A percentile compares a stretch with the other conserved stretches of the same genome.
phyloP scores from a whole-genome alignment of 306 rosid species.

The Pterocarpus macrocarpus region DNA sequence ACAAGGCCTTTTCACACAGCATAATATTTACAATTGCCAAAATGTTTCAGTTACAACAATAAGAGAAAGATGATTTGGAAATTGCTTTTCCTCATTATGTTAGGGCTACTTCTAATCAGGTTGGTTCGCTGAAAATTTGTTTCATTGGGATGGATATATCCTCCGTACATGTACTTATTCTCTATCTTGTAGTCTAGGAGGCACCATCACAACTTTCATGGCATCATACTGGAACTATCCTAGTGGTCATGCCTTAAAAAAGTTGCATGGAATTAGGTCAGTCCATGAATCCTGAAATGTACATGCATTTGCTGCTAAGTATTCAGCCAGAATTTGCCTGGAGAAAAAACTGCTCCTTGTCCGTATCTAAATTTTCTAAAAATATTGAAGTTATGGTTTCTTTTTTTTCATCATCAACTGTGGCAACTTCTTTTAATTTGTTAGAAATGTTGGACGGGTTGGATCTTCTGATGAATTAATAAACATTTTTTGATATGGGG shows the following conservation, averaged over 20 bases:
- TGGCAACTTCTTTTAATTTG: conserved; percentile 9
- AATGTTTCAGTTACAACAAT: conserved; percentile 87
- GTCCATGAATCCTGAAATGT: conserved; percentile 38
- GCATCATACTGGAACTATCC: conserved; percentile 94
- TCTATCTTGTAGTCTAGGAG: conserved; percentile 82
- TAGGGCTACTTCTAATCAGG: conserved; percentile 80
- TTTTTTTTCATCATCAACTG: conserved; percentile 6
- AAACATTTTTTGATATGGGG: background rate
- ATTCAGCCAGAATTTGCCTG: background rate
- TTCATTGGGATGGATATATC: conserved; percentile 27
- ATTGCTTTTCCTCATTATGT: conserved; percentile 67
- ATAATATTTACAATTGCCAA: background rate
- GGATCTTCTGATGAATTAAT: conserved; percentile 7
- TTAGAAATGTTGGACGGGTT: conserved; percentile 16
- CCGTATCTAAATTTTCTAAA: conserved; percentile 23
- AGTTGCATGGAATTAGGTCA: conserved; percentile 74
- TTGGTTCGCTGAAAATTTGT: conserved; percentile 51
- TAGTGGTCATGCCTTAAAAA: conserved; percentile 86
- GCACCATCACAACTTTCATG: conserved; percentile 74
- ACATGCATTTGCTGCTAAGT: conserved; percentile 25
- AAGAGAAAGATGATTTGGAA: conserved; percentile 82
- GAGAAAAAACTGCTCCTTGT: conserved; percentile 23
- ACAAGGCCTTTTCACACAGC: background rate
- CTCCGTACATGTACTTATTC: conserved; percentile 46
- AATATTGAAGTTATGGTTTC: background rate